These are phyloP conservation scores for Blastomyces gilchristii DNA, from an alignment of 2,329 filamentous ascomycete species.

Conservation along the genomic window DNA sequence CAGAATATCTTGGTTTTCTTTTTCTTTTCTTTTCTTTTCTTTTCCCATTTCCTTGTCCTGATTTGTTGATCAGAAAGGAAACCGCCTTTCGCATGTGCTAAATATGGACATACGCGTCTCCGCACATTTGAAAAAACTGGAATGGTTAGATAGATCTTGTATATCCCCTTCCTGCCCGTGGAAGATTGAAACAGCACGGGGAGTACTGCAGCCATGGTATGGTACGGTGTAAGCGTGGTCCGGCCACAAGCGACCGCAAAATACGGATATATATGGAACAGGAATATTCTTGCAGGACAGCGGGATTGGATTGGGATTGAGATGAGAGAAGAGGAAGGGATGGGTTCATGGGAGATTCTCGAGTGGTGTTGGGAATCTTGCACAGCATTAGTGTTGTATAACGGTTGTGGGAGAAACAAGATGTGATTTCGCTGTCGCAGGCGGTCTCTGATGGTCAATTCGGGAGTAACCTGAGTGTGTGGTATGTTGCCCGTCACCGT, in stretches of 20 bases:
- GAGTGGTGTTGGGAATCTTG: not conserved
- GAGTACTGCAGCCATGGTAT: not conserved
- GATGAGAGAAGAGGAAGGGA: not conserved
- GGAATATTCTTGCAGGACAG: not conserved
- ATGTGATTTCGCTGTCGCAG: not conserved
- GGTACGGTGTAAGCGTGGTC: not conserved
- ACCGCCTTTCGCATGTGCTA: not conserved
- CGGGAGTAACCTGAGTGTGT: not conserved
- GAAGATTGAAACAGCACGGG: not conserved
- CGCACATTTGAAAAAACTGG: not conserved
- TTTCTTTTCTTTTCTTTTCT: not conserved
- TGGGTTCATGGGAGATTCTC: not conserved
- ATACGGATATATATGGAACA: not conserved
- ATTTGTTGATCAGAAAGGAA: not conserved
- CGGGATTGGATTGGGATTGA: not conserved
- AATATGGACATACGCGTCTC: too few species aligned
- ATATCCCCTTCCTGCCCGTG: not conserved
- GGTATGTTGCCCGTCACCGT: not conserved
- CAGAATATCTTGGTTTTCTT: too few species aligned
- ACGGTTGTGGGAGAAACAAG: not conserved
- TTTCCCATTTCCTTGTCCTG: not conserved
- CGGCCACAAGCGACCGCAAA: not conserved
- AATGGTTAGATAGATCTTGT: too few species aligned
- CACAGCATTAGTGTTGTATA: conserved; percentile 1
- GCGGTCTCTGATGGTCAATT: not conserved